These are phyloP conservation scores for Taphrina flavorubra DNA, from an alignment of 1,139 yeast genomes.

Conservation along the genomic window DNA sequence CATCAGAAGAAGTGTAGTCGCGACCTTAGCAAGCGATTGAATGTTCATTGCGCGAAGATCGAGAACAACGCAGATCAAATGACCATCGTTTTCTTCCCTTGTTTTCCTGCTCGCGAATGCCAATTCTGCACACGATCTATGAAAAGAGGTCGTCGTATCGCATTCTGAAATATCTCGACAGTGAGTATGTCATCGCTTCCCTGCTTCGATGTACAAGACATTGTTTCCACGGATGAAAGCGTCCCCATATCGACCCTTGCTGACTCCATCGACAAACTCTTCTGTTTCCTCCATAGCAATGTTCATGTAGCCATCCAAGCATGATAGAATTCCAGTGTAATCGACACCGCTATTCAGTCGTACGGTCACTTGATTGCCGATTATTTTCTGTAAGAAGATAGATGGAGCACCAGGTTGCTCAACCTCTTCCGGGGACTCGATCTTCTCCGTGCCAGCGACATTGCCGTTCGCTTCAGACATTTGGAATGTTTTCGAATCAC, in stretches of 20 bases:
- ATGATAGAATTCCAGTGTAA: constrained; percentile 75
- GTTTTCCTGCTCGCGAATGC: too few species aligned
- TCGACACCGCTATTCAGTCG: constrained; percentile 86
- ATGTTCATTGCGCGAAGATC: too few species aligned
- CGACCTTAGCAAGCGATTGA: too few species aligned
- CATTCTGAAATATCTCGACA: too few species aligned
- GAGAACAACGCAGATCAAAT: too few species aligned
- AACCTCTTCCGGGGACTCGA: neutral
- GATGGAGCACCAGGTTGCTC: constrained; percentile 37
- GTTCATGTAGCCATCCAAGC: constrained; percentile 97
- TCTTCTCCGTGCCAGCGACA: neutral
- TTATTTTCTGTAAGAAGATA: constrained; percentile 72
- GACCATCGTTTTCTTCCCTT: too few species aligned
- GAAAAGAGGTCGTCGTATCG: too few species aligned
- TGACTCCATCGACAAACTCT: constrained; percentile 66
- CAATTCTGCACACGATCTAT: too few species aligned
- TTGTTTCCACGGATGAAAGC: constrained; percentile 94
- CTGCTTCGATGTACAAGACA: constrained; percentile 55
- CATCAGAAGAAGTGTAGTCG: too few species aligned
- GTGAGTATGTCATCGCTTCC: constrained; percentile 8
- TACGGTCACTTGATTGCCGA: constrained; percentile 80
- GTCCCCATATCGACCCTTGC: constrained; percentile 73
- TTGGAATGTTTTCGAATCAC: neutral
- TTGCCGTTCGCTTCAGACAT: neutral
- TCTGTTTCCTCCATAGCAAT: constrained; percentile 79